Percentiles rank a stretch among this genome's conserved stretches.
These are phyloP conservation scores for Nicotiana undulata DNA, from an alignment of 257 asterid genomes.

Conservation along the genomic window DNA sequence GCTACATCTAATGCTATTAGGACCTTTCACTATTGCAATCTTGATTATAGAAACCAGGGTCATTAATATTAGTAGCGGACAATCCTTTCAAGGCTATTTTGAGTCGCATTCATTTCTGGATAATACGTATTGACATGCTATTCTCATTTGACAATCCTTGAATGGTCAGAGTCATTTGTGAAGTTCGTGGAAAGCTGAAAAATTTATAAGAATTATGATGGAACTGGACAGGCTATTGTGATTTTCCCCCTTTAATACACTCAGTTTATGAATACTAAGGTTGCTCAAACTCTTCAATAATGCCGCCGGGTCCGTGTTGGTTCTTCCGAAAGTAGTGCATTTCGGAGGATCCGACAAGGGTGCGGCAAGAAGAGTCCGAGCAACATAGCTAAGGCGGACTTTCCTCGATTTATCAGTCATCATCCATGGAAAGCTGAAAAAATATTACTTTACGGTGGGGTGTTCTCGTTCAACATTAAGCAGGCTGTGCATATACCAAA, in stretches of 20 bases:
- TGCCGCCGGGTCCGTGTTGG: too few relatives aligned
- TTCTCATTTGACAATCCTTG: background rate
- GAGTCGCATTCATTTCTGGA: background rate
- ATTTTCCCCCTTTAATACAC: background rate
- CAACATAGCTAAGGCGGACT: background rate
- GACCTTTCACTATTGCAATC: background rate
- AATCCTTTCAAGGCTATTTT: background rate
- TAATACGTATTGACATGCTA: background rate
- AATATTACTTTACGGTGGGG: background rate
- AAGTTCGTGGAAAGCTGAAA: background rate
- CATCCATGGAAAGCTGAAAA: background rate
- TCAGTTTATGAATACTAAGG: background rate
- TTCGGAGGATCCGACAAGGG: too few relatives aligned
- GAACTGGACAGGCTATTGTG: background rate
- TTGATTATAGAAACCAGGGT: background rate
- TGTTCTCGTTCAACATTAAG: background rate
- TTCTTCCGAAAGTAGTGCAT: too few relatives aligned
- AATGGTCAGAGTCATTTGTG: too few relatives aligned
- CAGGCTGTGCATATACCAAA: background rate
- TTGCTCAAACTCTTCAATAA: too few relatives aligned
- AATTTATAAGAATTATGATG: background rate
- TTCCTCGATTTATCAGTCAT: background rate
- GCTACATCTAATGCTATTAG: background rate
- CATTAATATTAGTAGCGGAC: background rate
- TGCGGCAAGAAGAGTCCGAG: too few relatives aligned